A percentile compares a stretch with the other conserved stretches of the same genome.
Conservation (phyloP, 306 rosid genomes). For the Casuarina equisetifolia region DNA sequence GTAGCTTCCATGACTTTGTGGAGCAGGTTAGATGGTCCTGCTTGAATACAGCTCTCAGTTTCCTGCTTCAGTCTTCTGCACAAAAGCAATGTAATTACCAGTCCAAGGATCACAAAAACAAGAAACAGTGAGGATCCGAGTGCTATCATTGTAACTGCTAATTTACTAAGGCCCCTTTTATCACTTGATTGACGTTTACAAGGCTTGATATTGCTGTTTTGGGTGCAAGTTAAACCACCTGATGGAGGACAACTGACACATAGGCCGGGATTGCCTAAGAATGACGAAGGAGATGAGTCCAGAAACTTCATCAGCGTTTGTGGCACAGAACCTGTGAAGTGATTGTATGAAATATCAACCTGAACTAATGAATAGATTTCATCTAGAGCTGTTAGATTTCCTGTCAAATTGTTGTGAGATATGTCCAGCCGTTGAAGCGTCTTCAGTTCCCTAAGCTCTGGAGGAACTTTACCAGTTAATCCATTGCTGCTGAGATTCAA, state of each 20-base stretch:
- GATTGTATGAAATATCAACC: conserved; percentile 64
- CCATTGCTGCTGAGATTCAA: conserved; percentile 78
- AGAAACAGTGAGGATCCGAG: conserved; percentile 54
- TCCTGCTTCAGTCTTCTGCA: conserved; percentile 39
- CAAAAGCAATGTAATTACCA: conserved; percentile 31
- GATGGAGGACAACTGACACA: conserved; percentile 51
- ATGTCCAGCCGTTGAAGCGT: conserved; percentile 50
- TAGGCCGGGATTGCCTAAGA: conserved; percentile 58
- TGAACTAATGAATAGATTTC: conserved; percentile 42
- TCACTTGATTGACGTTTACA: conserved; percentile 44
- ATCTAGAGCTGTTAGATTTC: conserved; percentile 48
- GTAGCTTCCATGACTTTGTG: conserved; percentile 65
- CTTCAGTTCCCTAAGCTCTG: conserved; percentile 42
- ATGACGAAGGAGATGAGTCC: conserved; percentile 44
- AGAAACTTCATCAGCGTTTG: conserved; percentile 45
- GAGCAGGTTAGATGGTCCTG: conserved; percentile 47
- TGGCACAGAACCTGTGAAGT: conserved; percentile 65
- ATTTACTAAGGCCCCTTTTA: conserved; percentile 35
- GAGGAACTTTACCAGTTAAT: conserved; percentile 65
- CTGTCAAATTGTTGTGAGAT: conserved; percentile 75
- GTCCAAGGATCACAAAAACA: conserved; percentile 38
- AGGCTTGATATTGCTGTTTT: conserved; percentile 34
- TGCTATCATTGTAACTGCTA: conserved; percentile 48
- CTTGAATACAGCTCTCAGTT: conserved; percentile 25
- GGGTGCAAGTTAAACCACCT: conserved; percentile 35